These are phyloP conservation scores for Alloascoidea hylecoeti DNA, from an alignment of 805 yeast species.

Conservation along the genomic window DNA sequence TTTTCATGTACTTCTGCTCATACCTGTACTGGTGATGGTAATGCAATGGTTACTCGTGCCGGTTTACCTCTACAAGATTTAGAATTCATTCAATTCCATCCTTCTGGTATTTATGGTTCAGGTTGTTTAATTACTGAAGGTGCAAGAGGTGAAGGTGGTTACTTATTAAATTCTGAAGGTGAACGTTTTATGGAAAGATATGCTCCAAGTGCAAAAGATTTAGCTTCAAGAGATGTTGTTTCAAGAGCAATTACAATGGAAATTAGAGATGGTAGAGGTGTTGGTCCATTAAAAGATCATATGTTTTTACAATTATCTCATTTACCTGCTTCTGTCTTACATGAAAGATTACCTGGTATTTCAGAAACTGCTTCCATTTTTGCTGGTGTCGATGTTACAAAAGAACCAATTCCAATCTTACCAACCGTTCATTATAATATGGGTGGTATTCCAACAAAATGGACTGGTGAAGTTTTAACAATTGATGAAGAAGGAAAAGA, in stretches of 20 bases:
- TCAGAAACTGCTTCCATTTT: conserved; percentile 97
- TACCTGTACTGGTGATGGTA: conserved; percentile 99
- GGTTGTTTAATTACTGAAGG: conserved; percentile 99
- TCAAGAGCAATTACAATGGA: conserved; percentile 98
- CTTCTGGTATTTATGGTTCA: conserved; percentile 98
- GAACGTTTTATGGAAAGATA: conserved; percentile 99
- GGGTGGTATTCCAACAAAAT: conserved; percentile 99
- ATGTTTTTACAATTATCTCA: conserved; percentile 89
- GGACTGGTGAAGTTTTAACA: conserved; percentile 89
- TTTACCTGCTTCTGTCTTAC: conserved; percentile 79
- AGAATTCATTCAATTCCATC: conserved; percentile 98
- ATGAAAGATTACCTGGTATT: conserved; percentile 97
- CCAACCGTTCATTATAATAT: conserved; percentile 98
- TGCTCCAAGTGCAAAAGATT: conserved; percentile 97
- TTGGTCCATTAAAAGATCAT: conserved; percentile 92
- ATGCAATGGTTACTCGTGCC: conserved; percentile 96
- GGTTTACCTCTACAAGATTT: conserved; percentile 96
- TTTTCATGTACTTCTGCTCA: conserved; percentile 98
- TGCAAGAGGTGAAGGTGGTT: conserved; percentile 99
- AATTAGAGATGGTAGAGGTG: conserved; percentile 98
- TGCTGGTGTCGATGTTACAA: conserved; percentile 98
- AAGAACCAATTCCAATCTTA: conserved; percentile 96
- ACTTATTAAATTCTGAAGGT: conserved; percentile 90
- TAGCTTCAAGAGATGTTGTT: conserved; percentile 97
- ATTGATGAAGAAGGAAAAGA: conserved; percentile 81